Conservation (phyloP, 352 stramenopile species). For the Phytophthora aleatoria region DNA sequence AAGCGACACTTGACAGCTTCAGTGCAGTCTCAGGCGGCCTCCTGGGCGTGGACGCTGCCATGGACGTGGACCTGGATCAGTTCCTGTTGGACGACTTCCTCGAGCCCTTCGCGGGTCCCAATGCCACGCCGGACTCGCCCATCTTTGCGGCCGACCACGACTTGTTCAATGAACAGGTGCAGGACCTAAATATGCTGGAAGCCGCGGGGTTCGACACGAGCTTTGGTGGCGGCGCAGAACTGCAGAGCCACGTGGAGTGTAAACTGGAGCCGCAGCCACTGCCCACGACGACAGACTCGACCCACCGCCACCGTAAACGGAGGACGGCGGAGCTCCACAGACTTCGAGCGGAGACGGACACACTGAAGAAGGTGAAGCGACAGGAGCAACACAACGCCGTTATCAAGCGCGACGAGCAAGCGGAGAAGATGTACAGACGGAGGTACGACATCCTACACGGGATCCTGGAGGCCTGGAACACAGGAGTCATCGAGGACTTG, state of each 20-base stretch:
- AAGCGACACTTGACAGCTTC: constrained; percentile 42
- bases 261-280: constrained; percentile 33
- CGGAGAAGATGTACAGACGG: constrained; percentile 60
- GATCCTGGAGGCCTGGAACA: constrained; percentile 84
- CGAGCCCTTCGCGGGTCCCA: constrained; percentile 44
- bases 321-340: constrained; percentile 52
- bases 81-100: constrained; percentile 75
- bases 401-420: constrained; percentile 40
- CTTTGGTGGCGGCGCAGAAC: constrained; percentile 40
- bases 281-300: constrained; percentile 3
- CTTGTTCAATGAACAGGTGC: constrained; percentile 34
- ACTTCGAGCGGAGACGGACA: constrained; percentile 25
- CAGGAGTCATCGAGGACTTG: constrained; percentile 79
- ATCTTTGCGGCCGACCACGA: constrained; percentile 29
- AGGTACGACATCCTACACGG: constrained; percentile 78
- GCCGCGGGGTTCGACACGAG: constrained; percentile 38
- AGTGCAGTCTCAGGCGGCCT: constrained; percentile 12
- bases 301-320: constrained; percentile 57
- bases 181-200: constrained; percentile 33
- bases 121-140: constrained; percentile 36
- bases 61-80: constrained; percentile 70
- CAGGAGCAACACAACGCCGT: constrained; percentile 26
- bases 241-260: constrained; percentile 44
- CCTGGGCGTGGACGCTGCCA: constrained; percentile 18
- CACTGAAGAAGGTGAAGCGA: constrained; percentile 44